Conservation (phyloP, 208 protist genomes). For the Kentomonas sorsogonicus region DNA sequence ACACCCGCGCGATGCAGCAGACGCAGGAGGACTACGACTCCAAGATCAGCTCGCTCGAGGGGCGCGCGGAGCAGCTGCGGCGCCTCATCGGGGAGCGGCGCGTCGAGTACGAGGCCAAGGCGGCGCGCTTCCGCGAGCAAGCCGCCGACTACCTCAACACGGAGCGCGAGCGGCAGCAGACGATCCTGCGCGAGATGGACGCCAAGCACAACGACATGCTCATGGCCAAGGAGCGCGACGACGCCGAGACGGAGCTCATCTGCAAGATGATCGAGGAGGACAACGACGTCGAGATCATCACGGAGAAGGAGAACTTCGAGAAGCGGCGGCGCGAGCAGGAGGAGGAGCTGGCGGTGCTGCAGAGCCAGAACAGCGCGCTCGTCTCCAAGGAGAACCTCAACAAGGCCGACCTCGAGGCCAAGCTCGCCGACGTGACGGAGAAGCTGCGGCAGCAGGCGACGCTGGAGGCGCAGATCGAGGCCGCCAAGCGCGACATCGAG, state of each 20-base stretch:
- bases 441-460: constrained; percentile 78
- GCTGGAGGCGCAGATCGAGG: constrained; percentile 90
- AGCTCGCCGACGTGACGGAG: constrained; percentile 80
- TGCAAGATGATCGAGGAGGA: constrained; percentile 92
- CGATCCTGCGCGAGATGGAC: constrained; percentile 46
- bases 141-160: constrained; percentile 26
- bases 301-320: constrained; percentile 91
- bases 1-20: constrained; percentile 52
- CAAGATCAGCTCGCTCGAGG: constrained; percentile 84
- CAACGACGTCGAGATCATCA: constrained; percentile 92
- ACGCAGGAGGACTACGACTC: constrained; percentile 86
- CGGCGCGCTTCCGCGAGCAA: constrained; percentile 40
- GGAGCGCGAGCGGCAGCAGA: constrained; percentile 46
- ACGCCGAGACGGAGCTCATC: constrained; percentile 82
- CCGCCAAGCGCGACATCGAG: constrained; percentile 92
- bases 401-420: constrained; percentile 88
- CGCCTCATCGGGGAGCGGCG: constrained; percentile 74
- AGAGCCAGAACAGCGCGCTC: constrained; percentile 82
- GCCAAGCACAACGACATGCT: constrained; percentile 54
- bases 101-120: constrained; percentile 39
- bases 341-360: constrained; percentile 79
- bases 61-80: constrained; percentile 68
- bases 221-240: constrained; percentile 56
- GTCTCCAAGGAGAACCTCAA: constrained; percentile 90
- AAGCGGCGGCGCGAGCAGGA: constrained; percentile 87